phyloP scores from a whole-genome alignment of 305 asterid species.

The Fraxinus albicans region DNA sequence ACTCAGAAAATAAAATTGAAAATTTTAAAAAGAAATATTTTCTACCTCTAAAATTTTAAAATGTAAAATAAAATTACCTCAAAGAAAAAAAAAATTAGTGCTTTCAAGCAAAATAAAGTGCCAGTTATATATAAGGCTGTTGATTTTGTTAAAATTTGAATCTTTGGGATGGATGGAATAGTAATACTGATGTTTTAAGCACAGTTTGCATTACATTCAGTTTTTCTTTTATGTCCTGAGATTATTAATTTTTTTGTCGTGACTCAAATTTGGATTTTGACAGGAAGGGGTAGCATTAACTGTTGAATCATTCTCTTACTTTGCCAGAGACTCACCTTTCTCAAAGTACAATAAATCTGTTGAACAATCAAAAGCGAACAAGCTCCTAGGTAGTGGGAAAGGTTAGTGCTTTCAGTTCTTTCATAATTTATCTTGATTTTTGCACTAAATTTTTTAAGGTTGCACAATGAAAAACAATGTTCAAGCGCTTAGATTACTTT shows the following conservation, averaged over 20 bases:
- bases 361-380: conserved; percentile 67
- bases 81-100: neutral
- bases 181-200: neutral
- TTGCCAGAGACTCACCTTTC: conserved; percentile 48
- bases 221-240: neutral
- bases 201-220: neutral
- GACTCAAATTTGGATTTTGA: conserved; percentile 24
- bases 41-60: neutral
- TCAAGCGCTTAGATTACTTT: conserved; percentile 7
- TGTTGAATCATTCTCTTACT: conserved; percentile 56
- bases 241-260: neutral
- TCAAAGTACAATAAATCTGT: conserved; percentile 37
- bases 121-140: neutral
- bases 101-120: neutral
- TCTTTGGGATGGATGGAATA: neutral
- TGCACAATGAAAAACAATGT: conserved; percentile 13
- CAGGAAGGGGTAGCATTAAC: conserved; percentile 79
- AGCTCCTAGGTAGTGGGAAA: conserved; percentile 73
- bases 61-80: neutral
- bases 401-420: conserved; percentile 44
- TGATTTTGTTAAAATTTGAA: neutral
- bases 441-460: neutral
- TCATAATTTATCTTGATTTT: conserved; percentile 1
- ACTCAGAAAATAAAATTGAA: neutral
- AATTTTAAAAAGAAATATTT: neutral